Evolutionary conservation across 208 protist species (phyloP), one percentile per base, ranked within the genome.

Genomic region (Leishmania guyanensis): DNA sequence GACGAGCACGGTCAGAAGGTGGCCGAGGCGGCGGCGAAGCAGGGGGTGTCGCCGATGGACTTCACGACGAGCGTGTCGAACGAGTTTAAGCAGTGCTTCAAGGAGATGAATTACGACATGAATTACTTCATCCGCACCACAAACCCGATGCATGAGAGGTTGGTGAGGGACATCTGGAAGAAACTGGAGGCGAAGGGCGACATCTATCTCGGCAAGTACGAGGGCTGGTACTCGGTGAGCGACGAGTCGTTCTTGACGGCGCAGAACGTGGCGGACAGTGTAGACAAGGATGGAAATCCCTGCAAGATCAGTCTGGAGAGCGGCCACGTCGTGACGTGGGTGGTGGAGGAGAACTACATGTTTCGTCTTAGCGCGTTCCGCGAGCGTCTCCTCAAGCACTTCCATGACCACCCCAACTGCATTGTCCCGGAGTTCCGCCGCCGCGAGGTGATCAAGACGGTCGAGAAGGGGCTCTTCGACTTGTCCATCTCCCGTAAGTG

Each of bases 1-100:
- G 99, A 99, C 86, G 99, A 99, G 89, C 99, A 99, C 88, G 99
- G 99, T 22, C 93, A 97, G 73, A 99, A 99, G 91, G 92, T 99
- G 26, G 91, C 91, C 12, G 94, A 99, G 90, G 93, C 97, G 9
- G 98, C 98, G 2, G 75, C 85, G 51, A 84, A 90, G 70, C 84
- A 90, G 53, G 85, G 88, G 9, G 58, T 98, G 53, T 87, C 88
- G 16, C 94, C 97, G 51, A 87, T 97, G 74, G 91, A 96, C 33
- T 99, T 99, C 88, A 98, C 93, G 60, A 97, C 99, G 36, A 66
- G 86, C 22, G 91, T 99, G 51, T 91, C 97, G 10, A 77, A 88
- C 26, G 87, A 89, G 74, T 99, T 99, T 89, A 91, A 94, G 78
- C 72, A 90, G 22, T 93, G 98, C 71, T 99, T 99, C 78, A 5